Base-by-base conservation (phyloP, 352 stramenopile genomes). In the Pythium folliculosum region DNA sequence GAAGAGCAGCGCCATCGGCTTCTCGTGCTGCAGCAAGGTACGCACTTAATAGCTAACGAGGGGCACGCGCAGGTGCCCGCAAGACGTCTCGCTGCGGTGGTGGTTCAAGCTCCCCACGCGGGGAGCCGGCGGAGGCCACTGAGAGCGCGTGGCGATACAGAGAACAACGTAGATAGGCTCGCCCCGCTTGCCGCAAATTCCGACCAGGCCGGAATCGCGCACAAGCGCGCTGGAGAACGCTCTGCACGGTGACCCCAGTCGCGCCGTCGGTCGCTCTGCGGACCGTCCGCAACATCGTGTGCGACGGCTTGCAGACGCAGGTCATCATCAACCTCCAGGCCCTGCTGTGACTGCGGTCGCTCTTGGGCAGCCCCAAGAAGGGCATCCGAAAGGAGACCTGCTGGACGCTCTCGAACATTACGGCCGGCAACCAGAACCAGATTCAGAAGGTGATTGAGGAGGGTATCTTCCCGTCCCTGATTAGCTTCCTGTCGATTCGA, bases 331-430 rank as follows among this genome's bases (percentile, higher is more conserved):
- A 99, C 81, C 87, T 98, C 69, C 96, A 98, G 71, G 95, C 96
- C 16, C 82, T 99, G 27, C 86, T 94, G n/a, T 99, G 95, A 69
- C 79, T 99, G 48, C 88, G 98, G 50, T 88, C 92, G 12, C 86
- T 99, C 45, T 80, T 99, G 9, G 92, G 91, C 67, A 94, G 83
- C 68, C 90, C 92, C 6, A 99, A 99, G 86, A 99, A 99, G 79
- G 93, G 95, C 5, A 99, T 99, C 73, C 88, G 97, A 63, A 99
- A 99, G 79, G 98, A 99, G 78, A 96, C 97, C 2, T 99, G 97
- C 84, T 99, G 98, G 98, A 99, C 97, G 30, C 96, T 99, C 63
- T 99, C 96, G 23, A 99, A 99, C 82, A 99, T 99, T 77, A 99
- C 97, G 27, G 98, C 97, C 7, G 97, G 97, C 50, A 99, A 97